Percentiles rank a stretch among this genome's conserved stretches.
phyloP scores from a whole-genome alignment of 2,329 filamentous ascomycete species.

The Hypoxylon sp. region DNA sequence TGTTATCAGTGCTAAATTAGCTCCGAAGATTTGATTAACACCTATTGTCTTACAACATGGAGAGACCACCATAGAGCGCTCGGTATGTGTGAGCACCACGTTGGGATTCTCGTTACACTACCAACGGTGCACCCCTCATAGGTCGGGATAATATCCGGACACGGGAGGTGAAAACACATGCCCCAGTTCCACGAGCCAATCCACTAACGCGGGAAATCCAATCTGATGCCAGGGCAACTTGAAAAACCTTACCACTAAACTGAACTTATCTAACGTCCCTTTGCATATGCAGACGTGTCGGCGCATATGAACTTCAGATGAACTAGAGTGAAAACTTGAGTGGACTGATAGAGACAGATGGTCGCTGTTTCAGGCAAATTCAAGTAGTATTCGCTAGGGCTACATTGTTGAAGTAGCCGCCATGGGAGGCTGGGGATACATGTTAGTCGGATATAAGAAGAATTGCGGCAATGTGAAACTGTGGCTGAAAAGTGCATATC shows the following conservation, averaged over 20 bases:
- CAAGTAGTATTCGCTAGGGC: slow-evolving; percentile 3
- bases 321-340: background rate
- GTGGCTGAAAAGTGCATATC: slow-evolving; percentile 33
- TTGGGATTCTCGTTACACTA: slow-evolving; percentile 32
- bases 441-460: slow-evolving; percentile 15
- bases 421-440: slow-evolving; percentile 6
- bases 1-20: slow-evolving; percentile 10
- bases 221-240: slow-evolving; percentile 7
- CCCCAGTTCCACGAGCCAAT: slow-evolving; percentile 16
- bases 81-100: slow-evolving; percentile 6
- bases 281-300: slow-evolving; percentile 7
- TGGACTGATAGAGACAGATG: slow-evolving; percentile 6
- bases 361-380: slow-evolving; percentile 18
- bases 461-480: slow-evolving; percentile 24
- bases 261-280: slow-evolving; percentile 9
- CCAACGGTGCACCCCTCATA: slow-evolving; percentile 22
- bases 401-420: slow-evolving; percentile 10
- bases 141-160: slow-evolving; percentile 8
- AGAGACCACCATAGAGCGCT: slow-evolving; percentile 18
- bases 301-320: background rate
- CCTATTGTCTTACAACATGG: slow-evolving; percentile 15
- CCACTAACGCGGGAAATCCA: background rate
- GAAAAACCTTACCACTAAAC: slow-evolving; percentile 3
- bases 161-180: slow-evolving; percentile 19
- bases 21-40: slow-evolving; percentile 9